A percentile compares a stretch with the other conserved stretches of the same genome.
These are phyloP conservation scores for Castanea sativa DNA, from an alignment of 306 rosid species.

Conservation along the genomic window DNA sequence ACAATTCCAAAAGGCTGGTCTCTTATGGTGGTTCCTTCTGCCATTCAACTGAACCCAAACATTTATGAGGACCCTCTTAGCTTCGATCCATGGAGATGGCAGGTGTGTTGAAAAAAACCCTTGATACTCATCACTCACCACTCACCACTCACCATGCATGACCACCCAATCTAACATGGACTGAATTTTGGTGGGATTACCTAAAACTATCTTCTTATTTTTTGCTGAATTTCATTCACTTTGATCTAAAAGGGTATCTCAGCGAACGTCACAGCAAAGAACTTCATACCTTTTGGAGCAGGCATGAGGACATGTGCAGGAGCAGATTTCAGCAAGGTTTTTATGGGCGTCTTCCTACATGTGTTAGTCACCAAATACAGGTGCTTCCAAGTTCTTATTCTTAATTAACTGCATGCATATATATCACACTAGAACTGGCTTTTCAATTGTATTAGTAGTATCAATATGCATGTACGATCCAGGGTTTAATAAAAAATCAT, in stretches of 20 bases:
- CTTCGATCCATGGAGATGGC: background rate
- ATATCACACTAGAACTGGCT: no score
- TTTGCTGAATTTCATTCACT: background rate
- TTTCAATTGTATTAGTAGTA: no score
- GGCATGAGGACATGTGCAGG: conserved; percentile 25
- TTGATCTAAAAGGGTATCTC: background rate
- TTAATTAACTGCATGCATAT: no score
- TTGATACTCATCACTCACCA: background rate
- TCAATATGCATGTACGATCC: no score
- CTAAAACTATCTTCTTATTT: no score
- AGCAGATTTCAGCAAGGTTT: conserved; percentile 23
- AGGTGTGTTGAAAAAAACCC: background rate
- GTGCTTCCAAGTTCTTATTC: background rate
- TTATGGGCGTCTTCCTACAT: conserved; percentile 16
- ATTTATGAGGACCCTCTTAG: background rate
- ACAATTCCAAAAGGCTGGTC: conserved; percentile 3
- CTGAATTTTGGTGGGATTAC: background rate
- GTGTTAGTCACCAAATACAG: conserved; percentile 19
- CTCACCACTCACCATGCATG: no score
- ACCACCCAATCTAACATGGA: background rate
- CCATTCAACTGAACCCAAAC: background rate
- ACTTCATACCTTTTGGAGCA: conserved; percentile 28
- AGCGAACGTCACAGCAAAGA: conserved; percentile 8
- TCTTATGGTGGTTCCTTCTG: background rate
- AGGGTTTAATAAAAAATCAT: no score